These are phyloP conservation scores for Torulaspora pretoriensis DNA, from an alignment of 1,139 yeast species.

Conservation along the genomic window DNA sequence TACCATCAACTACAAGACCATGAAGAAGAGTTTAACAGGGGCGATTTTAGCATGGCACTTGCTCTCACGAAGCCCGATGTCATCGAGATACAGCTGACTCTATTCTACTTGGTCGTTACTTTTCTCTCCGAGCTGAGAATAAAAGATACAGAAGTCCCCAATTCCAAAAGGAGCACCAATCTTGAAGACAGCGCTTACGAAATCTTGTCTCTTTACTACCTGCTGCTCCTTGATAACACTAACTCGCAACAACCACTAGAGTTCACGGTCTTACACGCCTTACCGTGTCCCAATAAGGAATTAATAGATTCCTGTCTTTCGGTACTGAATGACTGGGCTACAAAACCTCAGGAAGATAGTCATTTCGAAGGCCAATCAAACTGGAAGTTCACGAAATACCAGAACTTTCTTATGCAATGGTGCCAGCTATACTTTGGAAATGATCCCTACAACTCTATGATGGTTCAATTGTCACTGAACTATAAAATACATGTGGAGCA, in stretches of 20 bases:
- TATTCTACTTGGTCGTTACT: constrained; percentile 27
- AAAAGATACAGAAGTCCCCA: neutral
- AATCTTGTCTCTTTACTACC: constrained; percentile 31
- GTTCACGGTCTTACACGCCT: constrained; percentile 25
- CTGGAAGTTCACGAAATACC: constrained; percentile 27
- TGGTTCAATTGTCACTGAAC: constrained; percentile 12
- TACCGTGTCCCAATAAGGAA: constrained; percentile 30
- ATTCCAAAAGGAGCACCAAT: neutral
- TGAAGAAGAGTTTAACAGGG: constrained; percentile 17
- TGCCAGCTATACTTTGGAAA: constrained; percentile 26
- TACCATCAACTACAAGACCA: constrained; percentile 31
- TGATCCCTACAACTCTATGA: constrained; percentile 17
- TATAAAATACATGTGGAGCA: constrained; percentile 15
- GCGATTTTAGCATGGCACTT: neutral
- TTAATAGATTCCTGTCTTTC: constrained; percentile 28
- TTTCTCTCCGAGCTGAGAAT: constrained; percentile 20
- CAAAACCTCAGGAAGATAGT: constrained; percentile 12
- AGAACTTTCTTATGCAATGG: constrained; percentile 29
- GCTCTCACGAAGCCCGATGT: constrained; percentile 25
- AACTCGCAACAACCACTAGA: constrained; percentile 25
- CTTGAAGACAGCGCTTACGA: constrained; percentile 29
- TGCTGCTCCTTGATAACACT: constrained; percentile 21
- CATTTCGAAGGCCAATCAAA: constrained; percentile 16
- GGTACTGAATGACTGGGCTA: constrained; percentile 21
- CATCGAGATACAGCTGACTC: constrained; percentile 32